These are phyloP conservation scores for Sclerotinia sclerotiorum DNA, from an alignment of 2,329 filamentous ascomycete genomes.

Conservation along the genomic window DNA sequence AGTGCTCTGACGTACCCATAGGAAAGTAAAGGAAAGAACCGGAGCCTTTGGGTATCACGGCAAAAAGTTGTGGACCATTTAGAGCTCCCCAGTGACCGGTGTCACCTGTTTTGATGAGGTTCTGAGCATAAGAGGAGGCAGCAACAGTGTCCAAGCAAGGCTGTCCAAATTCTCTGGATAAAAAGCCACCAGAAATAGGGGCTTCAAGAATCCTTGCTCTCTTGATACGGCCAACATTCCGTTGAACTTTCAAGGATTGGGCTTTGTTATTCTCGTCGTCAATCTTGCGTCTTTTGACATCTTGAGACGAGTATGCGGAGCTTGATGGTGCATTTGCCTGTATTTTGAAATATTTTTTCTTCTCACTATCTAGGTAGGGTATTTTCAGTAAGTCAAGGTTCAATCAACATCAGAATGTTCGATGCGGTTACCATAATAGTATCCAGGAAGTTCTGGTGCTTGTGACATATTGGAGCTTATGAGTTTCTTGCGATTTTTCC, in stretches of 20 bases:
- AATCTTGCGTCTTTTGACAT: slow-evolving; percentile 56
- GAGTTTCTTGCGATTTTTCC: no score
- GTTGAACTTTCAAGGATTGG: slow-evolving; percentile 20
- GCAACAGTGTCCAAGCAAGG: slow-evolving; percentile 18
- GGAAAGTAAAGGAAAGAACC: no score
- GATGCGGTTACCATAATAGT: slow-evolving; percentile 51
- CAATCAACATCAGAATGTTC: not conserved
- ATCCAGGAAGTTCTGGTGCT: slow-evolving; percentile 49
- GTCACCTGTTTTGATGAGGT: not conserved
- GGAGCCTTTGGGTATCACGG: not conserved
- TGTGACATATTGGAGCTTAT: slow-evolving; percentile 5
- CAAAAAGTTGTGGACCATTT: slow-evolving; percentile 1
- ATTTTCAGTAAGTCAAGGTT: not conserved
- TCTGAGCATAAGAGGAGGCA: slow-evolving; percentile 15
- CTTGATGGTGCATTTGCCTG: slow-evolving; percentile 51
- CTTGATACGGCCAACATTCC: slow-evolving; percentile 30
- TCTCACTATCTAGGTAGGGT: slow-evolving; percentile 51
- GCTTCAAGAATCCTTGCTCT: slow-evolving; percentile 28
- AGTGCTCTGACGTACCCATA: not conserved
- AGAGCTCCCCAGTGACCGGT: not conserved
- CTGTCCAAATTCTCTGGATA: slow-evolving; percentile 30
- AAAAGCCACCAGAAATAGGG: slow-evolving; percentile 30
- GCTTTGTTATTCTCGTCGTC: slow-evolving; percentile 42
- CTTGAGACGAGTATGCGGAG: slow-evolving; percentile 56
- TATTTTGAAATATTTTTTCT: slow-evolving; percentile 68